Base-by-base conservation (phyloP, 306 rosid species). In the Aeschynomene evenia region DNA sequence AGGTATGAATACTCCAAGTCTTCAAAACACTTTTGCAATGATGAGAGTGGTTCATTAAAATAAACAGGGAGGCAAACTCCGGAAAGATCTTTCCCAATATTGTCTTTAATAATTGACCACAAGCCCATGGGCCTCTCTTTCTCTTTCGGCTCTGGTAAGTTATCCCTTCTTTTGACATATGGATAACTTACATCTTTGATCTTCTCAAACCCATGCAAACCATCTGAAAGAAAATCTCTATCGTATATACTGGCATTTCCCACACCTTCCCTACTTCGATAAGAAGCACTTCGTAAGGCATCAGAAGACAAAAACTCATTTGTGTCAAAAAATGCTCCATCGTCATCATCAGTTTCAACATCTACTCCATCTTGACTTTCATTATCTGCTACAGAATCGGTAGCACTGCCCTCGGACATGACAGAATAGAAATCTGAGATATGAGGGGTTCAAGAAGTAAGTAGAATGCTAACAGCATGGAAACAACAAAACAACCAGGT, bases 51-150 rank as follows among this genome's bases (percentile, higher is more conserved):
- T 81, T 94, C 99, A 66, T 94, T 94, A 83, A 94, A 94, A 86
- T 94, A 94, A 82, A 94, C 97, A 72, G 99, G 97, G 71, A 94
- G 99, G 79, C 99, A 94, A 76, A 94, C 99, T 71, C 99, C 99
- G 74, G 97, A 94, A 70, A 94, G 89, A 86, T 94, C 99, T 88
- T 91, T 91, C 66, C 99, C 99, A 31, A 94, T 94, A 72, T 94
- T 94, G 77, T 94, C 99, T 83, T 91, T 94, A 84, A 94, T 94
- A 77, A 94, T 91, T 22, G 99, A 91, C 99, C 99, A 94, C 87
- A 91, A 79, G 54, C 99, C 96, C 65, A 89, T 73, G 9, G 91
- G 97, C 77, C 77, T 94, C 62, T 94, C 99, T 75, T 89, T 94
- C 77, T 94, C 99, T 74, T 87, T 94, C 31, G 96, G 99, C 77